These are phyloP conservation scores for Leccinum olivaceopallidum DNA, from an alignment of 768 basidiomycete species.

Conservation along the genomic window DNA sequence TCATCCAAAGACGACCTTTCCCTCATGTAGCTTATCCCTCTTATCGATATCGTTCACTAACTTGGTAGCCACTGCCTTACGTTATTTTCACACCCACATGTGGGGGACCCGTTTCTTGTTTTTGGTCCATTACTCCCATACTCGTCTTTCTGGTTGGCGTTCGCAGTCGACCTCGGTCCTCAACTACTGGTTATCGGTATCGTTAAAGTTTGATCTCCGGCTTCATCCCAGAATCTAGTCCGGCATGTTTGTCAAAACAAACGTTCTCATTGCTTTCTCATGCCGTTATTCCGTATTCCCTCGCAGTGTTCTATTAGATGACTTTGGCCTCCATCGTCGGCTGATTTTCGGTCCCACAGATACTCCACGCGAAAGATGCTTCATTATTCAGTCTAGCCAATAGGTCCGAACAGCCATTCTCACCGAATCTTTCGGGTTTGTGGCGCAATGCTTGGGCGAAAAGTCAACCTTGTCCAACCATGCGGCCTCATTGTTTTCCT, in stretches of 20 bases:
- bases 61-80: slow-evolving; percentile 4
- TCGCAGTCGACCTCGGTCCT: background rate
- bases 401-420: background rate
- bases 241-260: background rate
- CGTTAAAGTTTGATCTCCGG: background rate
- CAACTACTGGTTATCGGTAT: background rate
- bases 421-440: slow-evolving; percentile 9
- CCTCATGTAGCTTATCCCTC: background rate
- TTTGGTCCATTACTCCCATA: slow-evolving; percentile 5
- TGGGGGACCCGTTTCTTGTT: slow-evolving; percentile 5
- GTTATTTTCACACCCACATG: slow-evolving; percentile 18
- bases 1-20: slow-evolving; percentile 3
- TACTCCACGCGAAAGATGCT: background rate
- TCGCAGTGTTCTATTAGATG: background rate
- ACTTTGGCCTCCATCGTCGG: background rate
- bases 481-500: background rate
- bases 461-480: background rate
- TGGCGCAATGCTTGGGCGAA: slow-evolving; percentile 14
- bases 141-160: background rate
- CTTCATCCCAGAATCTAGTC: background rate
- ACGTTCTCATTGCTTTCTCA: background rate
- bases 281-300: background rate
- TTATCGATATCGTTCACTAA: slow-evolving; percentile 8
- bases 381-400: background rate
- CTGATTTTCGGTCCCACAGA: background rate